Base-by-base conservation (phyloP, 192 early-diverging fungal species). In the Entrophospora sp. region DNA sequence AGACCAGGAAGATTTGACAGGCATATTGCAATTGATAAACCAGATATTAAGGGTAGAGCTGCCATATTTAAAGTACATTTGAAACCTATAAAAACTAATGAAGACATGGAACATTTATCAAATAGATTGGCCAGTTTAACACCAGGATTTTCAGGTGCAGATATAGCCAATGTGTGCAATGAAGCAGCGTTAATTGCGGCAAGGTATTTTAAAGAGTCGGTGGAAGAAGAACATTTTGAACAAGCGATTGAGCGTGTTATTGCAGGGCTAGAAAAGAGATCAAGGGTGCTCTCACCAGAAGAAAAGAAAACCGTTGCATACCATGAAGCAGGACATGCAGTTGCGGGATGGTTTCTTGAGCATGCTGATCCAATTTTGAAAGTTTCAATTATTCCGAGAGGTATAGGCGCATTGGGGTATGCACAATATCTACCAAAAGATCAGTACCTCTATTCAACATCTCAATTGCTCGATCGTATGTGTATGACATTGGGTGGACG, bases 271-370 rank as follows among this genome's bases (percentile, higher is more conserved):
- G 97, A 99, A 75, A 99, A 96, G 83, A 97, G 96, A 75, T 92
- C 91, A 35, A 85, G 90, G 20, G 90, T 97, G 30, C 77, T 99
- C 49, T 89, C 89, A 31, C 94, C 97, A 2, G 90, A 94, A 58
- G 97, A 99, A 79, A 99, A 99, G 85, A 96, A 90, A 83, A 96
- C 92, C 24, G 95, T 99, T 35, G 97, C 97, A 8, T 95, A 99
- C 74, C 97, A 99, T 76, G 97, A 99, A 81, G 97, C 97, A 16
- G 97, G 97, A 1, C 97, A 99, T 71, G 97, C 97, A 30, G 93
- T 99, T 59, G 91, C 89, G 13, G 97, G 97, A 35, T 99, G 97
- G 97, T 99, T 91, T 71, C 80, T 99, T 61, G 83, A 95, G 65
- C 87, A 95, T 66, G 94, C 97, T 1, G 91, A 96, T 77, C 97